Base-by-base conservation (phyloP, 257 asterid species). In the Fraxinus quadrangulata region DNA sequence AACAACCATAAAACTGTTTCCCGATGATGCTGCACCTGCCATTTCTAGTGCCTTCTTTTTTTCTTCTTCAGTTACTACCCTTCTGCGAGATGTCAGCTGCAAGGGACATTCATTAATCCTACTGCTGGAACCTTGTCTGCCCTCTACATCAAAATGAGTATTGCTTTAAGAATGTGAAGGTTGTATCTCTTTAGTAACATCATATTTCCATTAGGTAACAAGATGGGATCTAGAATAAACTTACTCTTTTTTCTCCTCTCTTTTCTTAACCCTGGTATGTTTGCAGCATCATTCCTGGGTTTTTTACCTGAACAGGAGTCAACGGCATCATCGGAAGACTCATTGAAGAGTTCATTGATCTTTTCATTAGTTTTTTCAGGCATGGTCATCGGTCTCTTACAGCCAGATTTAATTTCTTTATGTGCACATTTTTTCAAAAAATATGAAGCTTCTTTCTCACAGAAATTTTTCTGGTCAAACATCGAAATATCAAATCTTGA, bases 371-470 rank as follows among this genome's bases (percentile, higher is more conserved):
- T 71, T 59, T 49, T 78, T 70, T 42, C 33, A 10, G 69, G 51
- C 17, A 42, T 31, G 56, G 26, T 79, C 10, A 21, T 75, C 71
- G 2, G 56, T 39, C 73, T 79, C 39, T 75, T 75, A 59, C 75
- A 6, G n/a, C 73, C 79, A 10, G 39, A 21, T 17, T 31, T 67
- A 74, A 70, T 59, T 28, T 76, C 84, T 7, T 23, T 23, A 40
- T 83, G 82, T 68, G 31, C 71, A 49, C 88, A 74, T 72, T 71
- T 81, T 77, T 66, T 81, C 1, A 87, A 67, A 71, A 85, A 83
- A 72, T 79, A 87, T 1, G 87, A 75, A 13, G 85, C 45, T 45
- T 71, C 86, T 79, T 81, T 87, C 75, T 83, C 91, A 26, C 89
- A 87, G 0, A 39, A 75, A 75, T 42, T 84, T 68, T 78, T 61